Base-by-base conservation (phyloP, 768 basidiomycete genomes). In the Russula virescens region DNA sequence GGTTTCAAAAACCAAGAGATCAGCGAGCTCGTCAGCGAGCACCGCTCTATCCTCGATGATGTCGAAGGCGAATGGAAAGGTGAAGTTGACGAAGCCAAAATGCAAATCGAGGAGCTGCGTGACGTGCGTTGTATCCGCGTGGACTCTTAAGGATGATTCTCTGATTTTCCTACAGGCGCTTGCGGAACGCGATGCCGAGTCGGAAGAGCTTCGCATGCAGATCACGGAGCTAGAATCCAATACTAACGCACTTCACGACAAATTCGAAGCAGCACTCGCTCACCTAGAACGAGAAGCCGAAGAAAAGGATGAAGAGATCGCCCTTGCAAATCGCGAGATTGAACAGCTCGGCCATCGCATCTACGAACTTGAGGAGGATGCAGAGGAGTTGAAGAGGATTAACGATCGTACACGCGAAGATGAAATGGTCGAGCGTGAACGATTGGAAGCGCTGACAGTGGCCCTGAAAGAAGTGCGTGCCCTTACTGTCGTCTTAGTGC, bases 51-150 rank as follows among this genome's bases (percentile, higher is more conserved):
- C 57, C 83, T 92, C 3, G 81, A 82, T 21, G 80, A 81, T 2
- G 86, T 93, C 8, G 90, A 92, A 69, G 83, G 86, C 47, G 90
- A 91, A 68, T 96, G 93, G 93, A 77, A 87, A 59, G 89, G 88
- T 3, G 94, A 96, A 70, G 85, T 95, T 2, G 85, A 92, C 64
- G 91, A 93, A 66, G 85, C 85, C 2, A 79, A 87, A 62, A 81
- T 78, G 3, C 91, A 91, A 68, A 83, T 87, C 0, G 91, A 93
- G 60, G 91, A 95, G 72, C 78, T 91, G 18, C 80, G 81, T 26
- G 89, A 89, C 72, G 88, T 90, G 70, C 61, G 80, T 75, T 28
- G 31, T 35, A 26, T 43, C 1, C 35, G 31, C 62, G 35, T 45
- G 43, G 7, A 45, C 48, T 60, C 23, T n/a, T n/a, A 31, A 8